These are phyloP conservation scores for Tetradesmus obliquus DNA, from an alignment of 139 green algal genomes.

Conservation along the genomic window DNA sequence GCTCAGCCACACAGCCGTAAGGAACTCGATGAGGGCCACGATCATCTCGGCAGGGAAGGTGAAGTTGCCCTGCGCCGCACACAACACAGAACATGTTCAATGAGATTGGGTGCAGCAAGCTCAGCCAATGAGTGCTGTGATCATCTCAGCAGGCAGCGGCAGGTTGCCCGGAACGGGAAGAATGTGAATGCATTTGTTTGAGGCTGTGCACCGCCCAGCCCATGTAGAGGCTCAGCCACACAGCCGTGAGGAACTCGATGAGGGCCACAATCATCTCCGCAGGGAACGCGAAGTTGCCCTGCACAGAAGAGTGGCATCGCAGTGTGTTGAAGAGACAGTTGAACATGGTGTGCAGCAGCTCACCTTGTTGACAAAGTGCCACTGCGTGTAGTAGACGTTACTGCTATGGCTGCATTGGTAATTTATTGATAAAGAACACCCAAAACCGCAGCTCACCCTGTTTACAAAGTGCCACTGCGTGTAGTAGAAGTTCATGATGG, in stretches of 20 bases:
- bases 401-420: too few species aligned
- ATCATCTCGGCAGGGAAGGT: constrained; percentile 47
- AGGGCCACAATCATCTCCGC: constrained; percentile 46
- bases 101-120: too few species aligned
- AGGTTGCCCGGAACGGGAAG: constrained; percentile 18
- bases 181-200: too few species aligned
- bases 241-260: constrained; percentile 39
- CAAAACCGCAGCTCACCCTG: background rate
- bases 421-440: background rate
- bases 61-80: constrained; percentile 33
- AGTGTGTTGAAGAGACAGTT: too few species aligned
- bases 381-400: constrained; percentile 44
- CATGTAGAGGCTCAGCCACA: constrained; percentile 43
- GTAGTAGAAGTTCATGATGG: constrained; percentile 43
- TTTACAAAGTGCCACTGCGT: constrained; percentile 34
- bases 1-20: constrained; percentile 42
- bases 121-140: constrained; percentile 18
- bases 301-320: background rate
- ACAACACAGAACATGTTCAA: background rate
- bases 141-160: constrained; percentile 35
- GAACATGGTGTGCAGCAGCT: background rate
- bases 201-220: constrained; percentile 38
- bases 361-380: constrained; percentile 19
- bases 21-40: constrained; percentile 42
- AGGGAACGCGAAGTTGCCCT: constrained; percentile 47